Percentiles rank a stretch among this genome's conserved stretches.
phyloP scores from a whole-genome alignment of 768 basidiomycete genomes.

The Tulasnella sp. region DNA sequence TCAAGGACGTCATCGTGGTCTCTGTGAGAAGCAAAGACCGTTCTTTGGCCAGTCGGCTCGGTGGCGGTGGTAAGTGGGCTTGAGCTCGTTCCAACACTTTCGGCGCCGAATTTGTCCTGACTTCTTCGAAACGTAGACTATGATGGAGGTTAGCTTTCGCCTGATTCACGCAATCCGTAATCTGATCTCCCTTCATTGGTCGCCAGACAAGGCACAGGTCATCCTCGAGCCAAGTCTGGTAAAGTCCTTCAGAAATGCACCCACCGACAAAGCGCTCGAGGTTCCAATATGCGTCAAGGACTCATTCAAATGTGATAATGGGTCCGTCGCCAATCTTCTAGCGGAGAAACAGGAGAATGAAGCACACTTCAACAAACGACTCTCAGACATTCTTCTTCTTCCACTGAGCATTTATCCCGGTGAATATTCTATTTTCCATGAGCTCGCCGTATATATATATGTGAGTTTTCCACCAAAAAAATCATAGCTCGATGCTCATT shows the following conservation, averaged over 20 bases:
- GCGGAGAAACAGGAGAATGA: neutral
- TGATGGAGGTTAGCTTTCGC: constrained; percentile 14
- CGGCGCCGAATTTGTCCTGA: neutral
- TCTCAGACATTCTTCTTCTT: constrained; percentile 7
- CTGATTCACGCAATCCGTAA: neutral
- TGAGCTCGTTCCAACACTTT: neutral
- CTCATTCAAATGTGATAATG: neutral
- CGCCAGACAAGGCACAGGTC: constrained; percentile 4
- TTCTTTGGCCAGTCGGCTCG: neutral
- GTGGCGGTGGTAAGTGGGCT: constrained; percentile 17
- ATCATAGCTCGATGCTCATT: neutral
- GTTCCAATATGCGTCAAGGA: neutral
- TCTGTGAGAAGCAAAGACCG: constrained; percentile 10
- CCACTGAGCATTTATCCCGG: constrained; percentile 12
- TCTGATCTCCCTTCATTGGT: neutral
- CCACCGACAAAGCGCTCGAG: constrained; percentile 11
- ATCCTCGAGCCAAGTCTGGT: neutral
- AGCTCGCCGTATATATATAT: neutral
- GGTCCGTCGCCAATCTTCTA: neutral
- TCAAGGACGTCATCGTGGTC: constrained; percentile 9
- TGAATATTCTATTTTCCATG: constrained; percentile 13
- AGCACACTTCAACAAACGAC: no score
- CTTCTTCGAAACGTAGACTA: neutral
- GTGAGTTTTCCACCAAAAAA: neutral
- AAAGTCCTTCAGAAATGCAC: neutral